phyloP scores from a whole-genome alignment of 1,284 basidiomycete genomes.

The Nidula niveotomentosa region DNA sequence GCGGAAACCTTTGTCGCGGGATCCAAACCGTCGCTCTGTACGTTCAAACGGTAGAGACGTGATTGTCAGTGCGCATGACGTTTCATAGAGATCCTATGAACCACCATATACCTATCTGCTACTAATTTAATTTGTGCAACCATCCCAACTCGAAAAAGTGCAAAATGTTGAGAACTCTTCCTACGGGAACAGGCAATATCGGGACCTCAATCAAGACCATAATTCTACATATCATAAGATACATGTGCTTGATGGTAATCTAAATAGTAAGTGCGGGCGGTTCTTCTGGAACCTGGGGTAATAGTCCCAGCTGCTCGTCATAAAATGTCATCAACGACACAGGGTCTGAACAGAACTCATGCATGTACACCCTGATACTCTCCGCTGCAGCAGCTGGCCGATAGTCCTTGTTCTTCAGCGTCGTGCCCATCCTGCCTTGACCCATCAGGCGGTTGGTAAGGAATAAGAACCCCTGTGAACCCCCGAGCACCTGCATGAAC shows the following conservation, averaged over 20 bases:
- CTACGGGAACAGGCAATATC: no score
- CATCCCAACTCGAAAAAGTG: not conserved
- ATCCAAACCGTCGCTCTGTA: slow-evolving; percentile 62
- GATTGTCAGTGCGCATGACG: slow-evolving; percentile 68
- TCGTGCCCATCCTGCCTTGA: slow-evolving; percentile 57
- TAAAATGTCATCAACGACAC: slow-evolving; percentile 64
- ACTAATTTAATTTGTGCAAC: not conserved
- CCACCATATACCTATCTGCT: not conserved
- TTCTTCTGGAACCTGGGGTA: slow-evolving; percentile 53
- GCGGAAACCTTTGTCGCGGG: slow-evolving; percentile 79
- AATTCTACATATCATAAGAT: no score
- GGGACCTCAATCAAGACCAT: no score
- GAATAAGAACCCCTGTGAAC: slow-evolving; percentile 79
- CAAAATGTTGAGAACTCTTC: no score
- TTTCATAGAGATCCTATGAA: slow-evolving; percentile 40
- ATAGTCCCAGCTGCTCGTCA: slow-evolving; percentile 61
- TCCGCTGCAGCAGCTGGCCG: slow-evolving; percentile 54
- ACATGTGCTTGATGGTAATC: no score
- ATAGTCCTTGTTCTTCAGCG: slow-evolving; percentile 50
- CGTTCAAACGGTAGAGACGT: slow-evolving; percentile 73
- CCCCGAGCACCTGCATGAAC: slow-evolving; percentile 85
- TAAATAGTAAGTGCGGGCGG: slow-evolving; percentile 50
- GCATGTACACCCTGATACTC: slow-evolving; percentile 57
- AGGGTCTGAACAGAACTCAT: slow-evolving; percentile 67
- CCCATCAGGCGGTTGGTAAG: slow-evolving; percentile 84